phyloP scores from a whole-genome alignment of 192 early-diverging fungal genomes.

The Jimgerdemannia lactiflua region DNA sequence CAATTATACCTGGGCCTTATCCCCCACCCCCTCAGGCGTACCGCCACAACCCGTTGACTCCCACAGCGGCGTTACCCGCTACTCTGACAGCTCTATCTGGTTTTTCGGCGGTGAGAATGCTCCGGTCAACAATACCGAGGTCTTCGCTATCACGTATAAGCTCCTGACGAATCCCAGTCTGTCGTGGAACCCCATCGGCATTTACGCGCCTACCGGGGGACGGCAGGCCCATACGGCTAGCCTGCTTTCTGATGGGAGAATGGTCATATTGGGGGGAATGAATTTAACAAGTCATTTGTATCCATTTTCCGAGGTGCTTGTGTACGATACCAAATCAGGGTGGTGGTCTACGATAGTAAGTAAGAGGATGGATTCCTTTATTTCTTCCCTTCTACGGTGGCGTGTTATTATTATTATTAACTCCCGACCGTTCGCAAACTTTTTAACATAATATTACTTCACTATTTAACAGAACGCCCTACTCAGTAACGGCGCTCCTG shows the following conservation, averaged over 20 bases:
- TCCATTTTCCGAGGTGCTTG: background rate
- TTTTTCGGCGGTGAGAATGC: conserved; percentile 10
- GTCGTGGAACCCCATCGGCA: conserved; percentile 3
- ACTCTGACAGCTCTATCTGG: background rate
- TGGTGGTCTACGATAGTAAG: background rate
- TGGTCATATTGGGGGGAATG: conserved; percentile 19
- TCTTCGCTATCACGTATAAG: conserved; percentile 4
- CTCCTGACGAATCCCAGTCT: background rate
- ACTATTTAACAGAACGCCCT: background rate
- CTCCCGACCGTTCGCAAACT: background rate
- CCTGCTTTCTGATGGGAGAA: conserved; percentile 5
- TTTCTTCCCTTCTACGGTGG: background rate
- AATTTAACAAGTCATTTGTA: background rate
- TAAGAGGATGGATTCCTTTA: background rate
- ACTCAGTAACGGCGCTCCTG: background rate
- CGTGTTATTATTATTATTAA: background rate
- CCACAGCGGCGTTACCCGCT: background rate
- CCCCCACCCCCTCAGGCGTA: background rate
- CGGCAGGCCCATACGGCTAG: conserved; percentile 11
- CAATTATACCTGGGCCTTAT: background rate
- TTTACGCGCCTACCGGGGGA: background rate
- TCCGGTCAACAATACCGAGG: background rate
- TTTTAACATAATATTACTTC: too few relatives aligned
- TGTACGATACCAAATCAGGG: conserved; percentile 9
- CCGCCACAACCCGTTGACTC: conserved; percentile 8